Evolutionary conservation across 495 filamentous ascomycete genomes (phyloP).

Genomic region (Neurospora sp.): DNA sequence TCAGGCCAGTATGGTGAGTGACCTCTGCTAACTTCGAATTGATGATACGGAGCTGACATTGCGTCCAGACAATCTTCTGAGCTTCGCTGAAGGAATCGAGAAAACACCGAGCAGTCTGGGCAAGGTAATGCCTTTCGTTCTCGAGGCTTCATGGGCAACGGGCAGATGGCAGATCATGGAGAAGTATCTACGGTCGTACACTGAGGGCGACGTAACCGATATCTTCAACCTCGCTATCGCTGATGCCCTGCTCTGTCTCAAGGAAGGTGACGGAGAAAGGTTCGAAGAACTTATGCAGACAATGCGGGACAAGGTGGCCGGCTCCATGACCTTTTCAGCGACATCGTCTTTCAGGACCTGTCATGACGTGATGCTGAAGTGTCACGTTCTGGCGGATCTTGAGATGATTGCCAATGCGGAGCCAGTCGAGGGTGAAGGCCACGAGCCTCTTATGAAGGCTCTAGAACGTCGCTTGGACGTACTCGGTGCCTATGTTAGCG

Average conservation of each 20-base stretch:
- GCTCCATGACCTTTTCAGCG: slow-evolving; percentile 58
- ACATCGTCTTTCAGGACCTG: slow-evolving; percentile 71
- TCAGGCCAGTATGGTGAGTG: slow-evolving; percentile 75
- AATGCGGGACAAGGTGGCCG: slow-evolving; percentile 59
- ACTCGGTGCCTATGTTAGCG: slow-evolving; percentile 72
- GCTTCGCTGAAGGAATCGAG: slow-evolving; percentile 68
- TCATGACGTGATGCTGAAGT: slow-evolving; percentile 69
- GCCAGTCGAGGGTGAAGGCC: slow-evolving; percentile 23
- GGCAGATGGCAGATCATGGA: slow-evolving; percentile 68
- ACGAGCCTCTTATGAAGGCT: slow-evolving; percentile 41
- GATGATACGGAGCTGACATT: not conserved
- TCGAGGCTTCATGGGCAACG: slow-evolving; percentile 86
- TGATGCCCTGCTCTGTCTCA: slow-evolving; percentile 55
- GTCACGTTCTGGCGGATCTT: slow-evolving; percentile 81
- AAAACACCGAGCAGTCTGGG: slow-evolving; percentile 40
- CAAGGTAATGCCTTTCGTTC: slow-evolving; percentile 63
- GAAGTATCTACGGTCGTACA: slow-evolving; percentile 48
- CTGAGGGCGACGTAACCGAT: slow-evolving; percentile 41
- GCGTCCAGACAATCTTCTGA: slow-evolving; percentile 63
- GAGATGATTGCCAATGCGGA: slow-evolving; percentile 59
- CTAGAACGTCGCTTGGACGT: slow-evolving; percentile 70
- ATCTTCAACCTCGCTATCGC: slow-evolving; percentile 81
- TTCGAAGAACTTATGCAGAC: slow-evolving; percentile 52
- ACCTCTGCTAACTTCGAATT: slow-evolving; percentile 7
- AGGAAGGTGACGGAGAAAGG: slow-evolving; percentile 36